Conservation (phyloP, 2,329 filamentous ascomycete genomes). For the Neofusicoccum ribis region DNA sequence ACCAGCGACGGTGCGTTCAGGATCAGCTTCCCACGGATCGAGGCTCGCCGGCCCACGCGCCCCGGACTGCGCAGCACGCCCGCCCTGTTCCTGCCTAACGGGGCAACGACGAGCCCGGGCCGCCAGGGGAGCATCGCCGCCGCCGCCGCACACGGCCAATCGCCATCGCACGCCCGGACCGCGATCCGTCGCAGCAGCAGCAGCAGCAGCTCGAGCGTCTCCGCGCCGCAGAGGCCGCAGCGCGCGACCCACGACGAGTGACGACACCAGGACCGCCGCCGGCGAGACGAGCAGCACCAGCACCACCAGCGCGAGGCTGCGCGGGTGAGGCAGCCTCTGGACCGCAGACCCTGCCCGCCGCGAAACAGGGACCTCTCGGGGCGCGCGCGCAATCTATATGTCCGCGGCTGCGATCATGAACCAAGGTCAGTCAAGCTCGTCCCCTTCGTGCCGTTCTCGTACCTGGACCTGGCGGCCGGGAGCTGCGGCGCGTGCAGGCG, state of each 20-base stretch:
- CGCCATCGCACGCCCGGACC: not conserved
- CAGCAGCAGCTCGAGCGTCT: not conserved
- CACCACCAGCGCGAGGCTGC: not conserved
- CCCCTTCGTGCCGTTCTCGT: constrained; percentile 11
- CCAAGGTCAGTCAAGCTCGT: constrained; percentile 16
- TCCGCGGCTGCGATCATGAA: constrained; percentile 17
- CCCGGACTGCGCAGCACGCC: constrained; percentile 7
- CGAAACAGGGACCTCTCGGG: constrained; percentile 67
- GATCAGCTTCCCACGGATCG: not conserved
- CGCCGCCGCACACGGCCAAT: not conserved
- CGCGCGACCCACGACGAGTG: not conserved
- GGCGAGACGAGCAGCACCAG: not conserved
- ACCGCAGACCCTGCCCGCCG: constrained; percentile 59
- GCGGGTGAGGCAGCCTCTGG: no score
- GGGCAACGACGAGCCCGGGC: not conserved
- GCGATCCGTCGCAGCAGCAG: not conserved
- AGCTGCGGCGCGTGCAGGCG: not conserved
- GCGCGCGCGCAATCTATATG: constrained; percentile 15
- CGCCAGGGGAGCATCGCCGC: not conserved
- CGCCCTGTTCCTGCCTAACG: constrained; percentile 18
- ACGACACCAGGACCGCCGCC: not conserved
- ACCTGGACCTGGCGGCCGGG: constrained; percentile 3
- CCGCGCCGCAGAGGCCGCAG: no score
- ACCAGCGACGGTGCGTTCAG: not conserved
- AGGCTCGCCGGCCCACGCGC: not conserved